Percentiles rank a stretch among this genome's conserved stretches.
Conservation (phyloP, 768 basidiomycete genomes). For the Agrocybe chaxingu region DNA sequence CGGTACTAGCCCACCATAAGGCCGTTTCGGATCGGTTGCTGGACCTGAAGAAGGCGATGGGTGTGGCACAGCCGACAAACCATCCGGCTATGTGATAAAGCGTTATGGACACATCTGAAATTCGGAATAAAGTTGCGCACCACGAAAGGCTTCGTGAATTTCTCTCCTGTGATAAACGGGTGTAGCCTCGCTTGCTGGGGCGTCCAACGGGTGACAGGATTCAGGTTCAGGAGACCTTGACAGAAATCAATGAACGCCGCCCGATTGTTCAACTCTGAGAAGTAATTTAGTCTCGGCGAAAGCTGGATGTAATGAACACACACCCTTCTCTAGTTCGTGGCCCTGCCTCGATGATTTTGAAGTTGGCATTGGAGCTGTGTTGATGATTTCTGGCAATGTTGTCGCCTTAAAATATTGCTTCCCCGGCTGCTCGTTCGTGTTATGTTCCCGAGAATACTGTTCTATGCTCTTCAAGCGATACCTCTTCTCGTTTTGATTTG, state of each 20-base stretch:
- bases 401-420: constrained; percentile 99
- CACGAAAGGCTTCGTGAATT: constrained; percentile 83
- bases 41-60: constrained; percentile 24
- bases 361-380: constrained; percentile 88
- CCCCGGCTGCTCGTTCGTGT: constrained; percentile 93
- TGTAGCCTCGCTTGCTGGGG: constrained; percentile 95
- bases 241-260: constrained; percentile 98
- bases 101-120: constrained; percentile 3
- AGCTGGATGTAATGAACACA: constrained; percentile 13
- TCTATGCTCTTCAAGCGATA: constrained; percentile 88
- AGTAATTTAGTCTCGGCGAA: constrained; percentile 3
- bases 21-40: constrained; percentile 71
- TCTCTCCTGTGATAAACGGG: constrained; percentile 98
- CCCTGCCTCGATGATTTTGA: constrained; percentile 74
- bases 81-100: constrained; percentile 45
- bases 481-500: constrained; percentile 75
- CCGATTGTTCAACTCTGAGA: constrained; percentile 85
- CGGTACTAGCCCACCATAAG: constrained; percentile 90
- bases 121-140: constrained; percentile 39
- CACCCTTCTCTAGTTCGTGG: constrained; percentile 90
- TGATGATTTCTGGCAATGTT: constrained; percentile 92
- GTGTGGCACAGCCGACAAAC: constrained; percentile 31
- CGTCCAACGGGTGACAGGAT: constrained; percentile 94
- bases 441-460: constrained; percentile 94
- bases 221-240: constrained; percentile 88